Base-by-base conservation (phyloP, 192 early-diverging fungal genomes). In the Backusella macrospora region DNA sequence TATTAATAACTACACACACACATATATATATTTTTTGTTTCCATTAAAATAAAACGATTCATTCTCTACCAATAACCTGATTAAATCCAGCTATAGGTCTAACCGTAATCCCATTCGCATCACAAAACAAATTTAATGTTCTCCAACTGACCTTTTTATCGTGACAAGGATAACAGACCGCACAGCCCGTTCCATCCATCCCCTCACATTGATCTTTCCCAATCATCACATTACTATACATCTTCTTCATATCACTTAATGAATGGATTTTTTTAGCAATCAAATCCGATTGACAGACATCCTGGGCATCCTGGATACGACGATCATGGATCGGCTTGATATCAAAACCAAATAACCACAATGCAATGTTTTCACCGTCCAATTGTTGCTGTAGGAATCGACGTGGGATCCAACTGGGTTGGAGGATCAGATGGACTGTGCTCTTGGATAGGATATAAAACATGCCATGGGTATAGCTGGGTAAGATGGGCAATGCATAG, bases 231-330 rank as follows among this genome's bases (percentile, higher is more conserved):
- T 68, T 68, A 15, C 45, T 10, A 46, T 68, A 68, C 44, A 68
- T 68, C 8, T 79, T 78, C 37, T 84, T 83, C 84, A 89, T 89
- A 9, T 79, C 78, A 14, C 78, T 71, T 77, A 85, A 84, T 4
- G 6, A 12, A 6, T 72, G 39, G 16, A 72, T 85, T 47, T 81
- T 86, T 55, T 87, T 87, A 6, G 84, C 86, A 55, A 89, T 80
- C 86, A 86, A 77, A 47, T 89, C 88, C 39, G 87, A 69, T 67
- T 89, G 86, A 55, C 88, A 89, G 3, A 87, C 88, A 63, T 85
- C 80, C 3, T 68, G 42, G 1, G 7, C 40, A 48, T 87, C 84
- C 59, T 89, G 88, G 29, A 89, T 87, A 15, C 88, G 80, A 43
- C 64, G 72, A 65, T 89, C 88, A 49, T 89, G 88, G 14, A 84